These are phyloP conservation scores for Spergularia marina DNA, from an alignment of 148 eudicot species.

Conservation along the genomic window DNA sequence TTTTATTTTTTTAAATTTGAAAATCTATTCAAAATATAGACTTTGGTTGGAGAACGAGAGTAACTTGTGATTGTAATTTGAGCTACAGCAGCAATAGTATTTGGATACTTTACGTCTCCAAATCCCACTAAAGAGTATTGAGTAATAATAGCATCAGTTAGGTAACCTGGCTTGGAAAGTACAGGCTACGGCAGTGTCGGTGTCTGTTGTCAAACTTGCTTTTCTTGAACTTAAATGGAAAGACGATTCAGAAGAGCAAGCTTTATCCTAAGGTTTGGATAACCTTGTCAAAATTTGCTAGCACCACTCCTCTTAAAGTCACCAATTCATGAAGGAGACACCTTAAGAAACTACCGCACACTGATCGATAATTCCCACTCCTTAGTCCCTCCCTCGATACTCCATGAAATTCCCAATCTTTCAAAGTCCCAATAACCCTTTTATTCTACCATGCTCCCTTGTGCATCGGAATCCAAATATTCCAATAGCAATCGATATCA, in stretches of 20 bases:
- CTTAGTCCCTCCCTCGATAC: too few species aligned
- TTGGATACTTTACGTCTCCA: background rate
- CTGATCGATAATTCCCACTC: background rate
- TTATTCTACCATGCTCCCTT: background rate
- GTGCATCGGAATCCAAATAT: background rate
- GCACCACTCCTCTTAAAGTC: background rate
- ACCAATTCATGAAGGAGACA: background rate
- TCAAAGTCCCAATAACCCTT: background rate
- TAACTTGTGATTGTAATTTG: background rate
- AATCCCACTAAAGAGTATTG: background rate
- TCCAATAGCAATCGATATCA: background rate
- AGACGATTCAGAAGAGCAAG: background rate
- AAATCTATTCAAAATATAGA: background rate
- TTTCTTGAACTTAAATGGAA: background rate
- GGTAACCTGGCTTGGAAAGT: background rate
- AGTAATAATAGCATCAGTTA: background rate
- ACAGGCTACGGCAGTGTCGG: too few species aligned
- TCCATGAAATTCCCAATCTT: too few species aligned
- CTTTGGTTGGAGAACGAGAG: background rate
- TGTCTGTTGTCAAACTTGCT: background rate
- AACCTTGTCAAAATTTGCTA: background rate
- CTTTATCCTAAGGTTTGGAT: background rate
- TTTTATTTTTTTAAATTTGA: background rate
- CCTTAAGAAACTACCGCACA: background rate
- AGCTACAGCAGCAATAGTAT: background rate